Percentiles rank a stretch among this genome's conserved stretches.
phyloP scores from a whole-genome alignment of 73 alveolate species.

The Effrenium voratum region DNA sequence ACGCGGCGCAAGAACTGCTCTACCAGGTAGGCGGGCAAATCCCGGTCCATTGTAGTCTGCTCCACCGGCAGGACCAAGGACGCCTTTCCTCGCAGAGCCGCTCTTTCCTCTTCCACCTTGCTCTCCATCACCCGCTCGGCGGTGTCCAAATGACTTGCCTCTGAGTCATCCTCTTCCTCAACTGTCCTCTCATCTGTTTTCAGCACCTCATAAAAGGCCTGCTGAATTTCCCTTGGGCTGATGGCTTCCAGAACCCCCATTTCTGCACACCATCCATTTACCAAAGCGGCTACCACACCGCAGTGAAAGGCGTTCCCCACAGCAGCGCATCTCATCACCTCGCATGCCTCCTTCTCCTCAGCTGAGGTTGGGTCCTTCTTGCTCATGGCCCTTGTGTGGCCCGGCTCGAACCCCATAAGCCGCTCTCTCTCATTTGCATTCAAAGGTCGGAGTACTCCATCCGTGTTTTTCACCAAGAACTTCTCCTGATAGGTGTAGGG shows the following conservation, averaged over 20 bases:
- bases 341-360: not conserved
- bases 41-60: not conserved
- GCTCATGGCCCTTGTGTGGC: not conserved
- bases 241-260: no score
- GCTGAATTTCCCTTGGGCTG: no score
- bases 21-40: not conserved
- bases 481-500: not conserved
- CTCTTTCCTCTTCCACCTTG: not conserved
- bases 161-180: not conserved
- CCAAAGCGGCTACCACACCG: not conserved
- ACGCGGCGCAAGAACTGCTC: not conserved
- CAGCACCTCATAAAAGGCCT: no score
- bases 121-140: not conserved
- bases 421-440: not conserved
- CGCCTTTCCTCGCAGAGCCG: not conserved
- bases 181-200: not conserved
- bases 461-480: not conserved
- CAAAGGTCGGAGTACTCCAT: not conserved
- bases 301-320: slow-evolving; percentile 3
- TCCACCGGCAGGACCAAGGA: not conserved
- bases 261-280: no score
- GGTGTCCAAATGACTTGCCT: not conserved
- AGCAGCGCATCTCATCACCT: not conserved
- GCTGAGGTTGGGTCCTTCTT: not conserved
- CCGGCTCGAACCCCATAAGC: not conserved